Conservation (phyloP, 257 asterid species). For the Gentiana macrophylla region DNA sequence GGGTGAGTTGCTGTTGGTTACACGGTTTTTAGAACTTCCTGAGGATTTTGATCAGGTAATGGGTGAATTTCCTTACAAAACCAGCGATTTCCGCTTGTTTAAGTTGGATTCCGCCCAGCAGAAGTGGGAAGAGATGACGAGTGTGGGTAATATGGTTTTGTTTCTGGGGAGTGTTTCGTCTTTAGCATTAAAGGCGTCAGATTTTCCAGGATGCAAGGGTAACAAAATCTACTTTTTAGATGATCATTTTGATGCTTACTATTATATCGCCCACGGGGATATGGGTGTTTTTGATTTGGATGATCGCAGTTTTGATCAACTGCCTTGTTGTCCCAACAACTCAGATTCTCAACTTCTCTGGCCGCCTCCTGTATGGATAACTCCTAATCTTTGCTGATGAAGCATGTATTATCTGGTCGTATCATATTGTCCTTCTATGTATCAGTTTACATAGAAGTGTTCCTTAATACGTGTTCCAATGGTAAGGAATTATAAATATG, state of each 20-base stretch:
- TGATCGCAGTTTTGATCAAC: constrained; percentile 35
- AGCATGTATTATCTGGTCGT: constrained; percentile 18
- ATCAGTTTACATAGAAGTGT: neutral
- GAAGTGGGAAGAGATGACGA: constrained; percentile 40
- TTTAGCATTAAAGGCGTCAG: constrained; percentile 40
- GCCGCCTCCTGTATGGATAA: constrained; percentile 66
- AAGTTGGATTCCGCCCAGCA: constrained; percentile 31
- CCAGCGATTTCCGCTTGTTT: constrained; percentile 41
- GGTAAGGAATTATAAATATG: neutral
- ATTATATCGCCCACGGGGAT: constrained; percentile 25
- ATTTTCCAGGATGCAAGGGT: constrained; percentile 51
- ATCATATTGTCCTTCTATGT: neutral
- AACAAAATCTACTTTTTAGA: constrained; percentile 59
- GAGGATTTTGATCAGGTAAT: constrained; percentile 20
- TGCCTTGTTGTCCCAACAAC: constrained; percentile 44
- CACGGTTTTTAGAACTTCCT: constrained; percentile 47
- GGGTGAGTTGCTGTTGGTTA: constrained; percentile 54
- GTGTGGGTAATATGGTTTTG: constrained; percentile 46
- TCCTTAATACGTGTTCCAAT: neutral
- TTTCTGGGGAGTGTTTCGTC: constrained; percentile 72
- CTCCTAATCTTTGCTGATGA: constrained; percentile 43
- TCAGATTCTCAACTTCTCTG: constrained; percentile 26
- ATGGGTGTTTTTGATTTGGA: constrained; percentile 54
- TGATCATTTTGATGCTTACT: constrained; percentile 49
- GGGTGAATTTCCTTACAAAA: constrained; percentile 32